Percentiles rank a stretch among this genome's conserved stretches.
Conservation (phyloP, 2,329 filamentous ascomycete genomes). For the Colletotrichum sp. region DNA sequence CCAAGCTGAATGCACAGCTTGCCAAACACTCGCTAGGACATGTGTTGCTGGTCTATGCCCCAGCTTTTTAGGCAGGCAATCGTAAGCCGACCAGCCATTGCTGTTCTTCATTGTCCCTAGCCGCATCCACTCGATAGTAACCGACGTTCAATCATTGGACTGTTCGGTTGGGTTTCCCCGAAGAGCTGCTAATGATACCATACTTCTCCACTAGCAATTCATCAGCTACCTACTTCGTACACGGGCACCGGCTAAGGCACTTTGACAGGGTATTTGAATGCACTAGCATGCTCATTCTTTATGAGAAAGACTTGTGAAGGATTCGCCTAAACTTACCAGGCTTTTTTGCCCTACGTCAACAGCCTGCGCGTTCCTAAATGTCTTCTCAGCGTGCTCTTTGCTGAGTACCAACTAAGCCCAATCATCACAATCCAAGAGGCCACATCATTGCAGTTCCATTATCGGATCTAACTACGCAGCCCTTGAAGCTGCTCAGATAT, state of each 20-base stretch:
- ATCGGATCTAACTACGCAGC: not conserved
- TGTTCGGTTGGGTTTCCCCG: not conserved
- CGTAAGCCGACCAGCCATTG: not conserved
- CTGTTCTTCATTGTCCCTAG: not conserved
- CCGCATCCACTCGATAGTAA: not conserved
- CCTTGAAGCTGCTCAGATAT: not conserved
- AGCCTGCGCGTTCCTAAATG: not conserved
- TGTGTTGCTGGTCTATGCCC: not conserved
- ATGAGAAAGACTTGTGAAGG: not conserved
- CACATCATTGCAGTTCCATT: not conserved
- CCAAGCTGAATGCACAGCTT: not conserved
- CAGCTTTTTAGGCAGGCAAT: not conserved
- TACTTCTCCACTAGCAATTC: not conserved
- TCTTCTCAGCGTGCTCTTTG: not conserved
- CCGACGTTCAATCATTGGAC: not conserved
- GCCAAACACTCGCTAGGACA: too few relatives aligned
- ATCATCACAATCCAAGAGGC: not conserved
- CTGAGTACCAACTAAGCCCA: not conserved
- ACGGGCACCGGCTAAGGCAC: not conserved
- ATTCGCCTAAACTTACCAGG: not conserved
- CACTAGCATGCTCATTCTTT: not conserved
- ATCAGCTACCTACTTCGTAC: not conserved
- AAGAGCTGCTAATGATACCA: not conserved
- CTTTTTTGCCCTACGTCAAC: not conserved
- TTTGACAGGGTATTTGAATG: not conserved